These are phyloP conservation scores for Avicennia marina DNA, from an alignment of 257 asterid species.

Conservation along the genomic window DNA sequence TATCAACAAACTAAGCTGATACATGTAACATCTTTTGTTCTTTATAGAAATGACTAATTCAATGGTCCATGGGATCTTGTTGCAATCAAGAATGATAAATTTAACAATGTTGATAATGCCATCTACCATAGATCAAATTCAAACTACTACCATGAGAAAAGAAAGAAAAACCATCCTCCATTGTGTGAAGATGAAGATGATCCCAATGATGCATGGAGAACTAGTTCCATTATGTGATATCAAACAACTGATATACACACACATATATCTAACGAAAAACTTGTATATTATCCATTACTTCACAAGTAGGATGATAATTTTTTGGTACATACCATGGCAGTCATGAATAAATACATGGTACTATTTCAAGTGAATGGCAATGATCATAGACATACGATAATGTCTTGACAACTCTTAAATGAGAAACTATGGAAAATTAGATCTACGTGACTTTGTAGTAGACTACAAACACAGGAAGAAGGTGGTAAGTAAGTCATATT, in stretches of 20 bases:
- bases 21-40: neutral
- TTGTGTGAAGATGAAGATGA: conserved; percentile 72
- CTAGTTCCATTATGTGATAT: conserved; percentile 15
- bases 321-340: conserved; percentile 80
- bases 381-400: conserved; percentile 60
- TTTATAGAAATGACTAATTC: conserved; percentile 65
- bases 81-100: conserved; percentile 60
- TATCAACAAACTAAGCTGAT: conserved; percentile 1
- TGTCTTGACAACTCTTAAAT: conserved; percentile 67
- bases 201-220: conserved; percentile 91
- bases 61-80: conserved; percentile 87
- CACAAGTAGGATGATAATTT: conserved; percentile 15
- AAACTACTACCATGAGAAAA: conserved; percentile 68
- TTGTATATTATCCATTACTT: too few relatives aligned
- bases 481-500: conserved; percentile 50
- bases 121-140: conserved; percentile 73
- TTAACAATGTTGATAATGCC: conserved; percentile 68
- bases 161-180: conserved; percentile 54
- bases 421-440: conserved; percentile 80
- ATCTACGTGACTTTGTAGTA: conserved; percentile 69
- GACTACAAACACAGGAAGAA: conserved; percentile 71
- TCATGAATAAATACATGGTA: conserved; percentile 68
- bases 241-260: conserved; percentile 1
- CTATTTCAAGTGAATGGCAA: conserved; percentile 46
- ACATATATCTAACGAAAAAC: neutral